These are phyloP conservation scores for Trypanosoma vivax DNA, from an alignment of 208 protist genomes.

Conservation along the genomic window DNA sequence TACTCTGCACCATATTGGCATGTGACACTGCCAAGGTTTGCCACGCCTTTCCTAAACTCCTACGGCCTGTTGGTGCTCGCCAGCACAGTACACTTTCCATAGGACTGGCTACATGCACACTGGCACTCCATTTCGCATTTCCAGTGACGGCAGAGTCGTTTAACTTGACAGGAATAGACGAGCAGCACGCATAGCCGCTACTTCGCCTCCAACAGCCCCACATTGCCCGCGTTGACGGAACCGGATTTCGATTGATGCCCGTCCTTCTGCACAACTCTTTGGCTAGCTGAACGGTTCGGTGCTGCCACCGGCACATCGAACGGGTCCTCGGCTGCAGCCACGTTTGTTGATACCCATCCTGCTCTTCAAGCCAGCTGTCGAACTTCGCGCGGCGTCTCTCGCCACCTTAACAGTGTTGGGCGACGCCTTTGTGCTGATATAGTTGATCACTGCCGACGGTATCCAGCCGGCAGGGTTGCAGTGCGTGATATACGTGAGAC, in stretches of 20 bases:
- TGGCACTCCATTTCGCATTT: no score
- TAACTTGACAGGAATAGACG: no score
- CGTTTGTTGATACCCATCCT: conserved; percentile 55
- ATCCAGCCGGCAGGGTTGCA: conserved; percentile 83
- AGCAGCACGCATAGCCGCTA: no score
- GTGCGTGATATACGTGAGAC: conserved; percentile 82
- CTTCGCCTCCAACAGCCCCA: background rate
- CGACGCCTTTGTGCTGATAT: conserved; percentile 65
- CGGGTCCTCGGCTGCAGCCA: conserved; percentile 29
- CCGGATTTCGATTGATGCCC: no score
- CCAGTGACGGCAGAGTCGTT: no score
- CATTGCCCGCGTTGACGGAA: no score
- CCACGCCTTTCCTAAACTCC: no score
- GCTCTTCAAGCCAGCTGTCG: conserved; percentile 48
- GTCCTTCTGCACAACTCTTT: conserved; percentile 46
- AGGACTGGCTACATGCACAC: no score
- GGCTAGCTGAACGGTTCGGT: conserved; percentile 52
- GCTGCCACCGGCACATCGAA: conserved; percentile 20
- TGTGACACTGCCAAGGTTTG: no score
- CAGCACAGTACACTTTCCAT: no score
- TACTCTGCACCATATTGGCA: no score
- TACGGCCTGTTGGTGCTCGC: no score
- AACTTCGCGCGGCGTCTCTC: conserved; percentile 40
- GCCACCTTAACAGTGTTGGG: conserved; percentile 64
- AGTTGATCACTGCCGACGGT: conserved; percentile 70